Percentiles rank a stretch among this genome's conserved stretches.
phyloP scores from a whole-genome alignment of 805 yeast species.

The Debaryomyces castellii region DNA sequence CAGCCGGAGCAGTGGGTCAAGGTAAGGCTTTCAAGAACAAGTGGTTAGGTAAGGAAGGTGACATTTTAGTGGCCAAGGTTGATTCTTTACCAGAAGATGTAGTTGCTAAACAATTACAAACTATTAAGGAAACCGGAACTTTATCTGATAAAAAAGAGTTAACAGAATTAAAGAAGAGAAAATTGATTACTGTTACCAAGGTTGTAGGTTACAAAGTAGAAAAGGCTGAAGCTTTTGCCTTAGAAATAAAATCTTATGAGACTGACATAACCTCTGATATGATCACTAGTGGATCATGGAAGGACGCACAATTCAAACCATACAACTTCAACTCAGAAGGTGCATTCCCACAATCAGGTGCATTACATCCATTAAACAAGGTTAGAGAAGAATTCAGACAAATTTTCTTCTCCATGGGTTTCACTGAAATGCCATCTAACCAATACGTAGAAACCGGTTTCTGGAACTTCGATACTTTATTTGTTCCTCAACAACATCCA shows the following conservation, averaged over 20 bases:
- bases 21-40: slow-evolving; percentile 97
- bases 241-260: slow-evolving; percentile 76
- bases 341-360: slow-evolving; percentile 80
- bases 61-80: slow-evolving; percentile 64
- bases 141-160: slow-evolving; percentile 64
- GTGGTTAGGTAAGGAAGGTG: slow-evolving; percentile 91
- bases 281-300: slow-evolving; percentile 83
- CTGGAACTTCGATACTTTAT: slow-evolving; percentile 98
- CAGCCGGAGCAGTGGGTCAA: slow-evolving; percentile 89
- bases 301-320: slow-evolving; percentile 81
- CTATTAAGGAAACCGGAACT: slow-evolving; percentile 55
- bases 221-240: slow-evolving; percentile 84
- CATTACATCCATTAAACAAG: slow-evolving; percentile 93
- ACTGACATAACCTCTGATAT: slow-evolving; percentile 95
- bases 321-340: slow-evolving; percentile 97
- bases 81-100: slow-evolving; percentile 60
- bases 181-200: slow-evolving; percentile 71
- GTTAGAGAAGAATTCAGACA: slow-evolving; percentile 98
- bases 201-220: slow-evolving; percentile 69
- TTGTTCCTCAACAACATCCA: slow-evolving; percentile 99
- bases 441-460: slow-evolving; percentile 97
- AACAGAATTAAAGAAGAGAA: slow-evolving; percentile 90
- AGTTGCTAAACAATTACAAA: slow-evolving; percentile 62
- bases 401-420: slow-evolving; percentile 96
- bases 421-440: slow-evolving; percentile 98